phyloP scores from a whole-genome alignment of 176 grass and related monocot genomes.

The Cocos nucifera region DNA sequence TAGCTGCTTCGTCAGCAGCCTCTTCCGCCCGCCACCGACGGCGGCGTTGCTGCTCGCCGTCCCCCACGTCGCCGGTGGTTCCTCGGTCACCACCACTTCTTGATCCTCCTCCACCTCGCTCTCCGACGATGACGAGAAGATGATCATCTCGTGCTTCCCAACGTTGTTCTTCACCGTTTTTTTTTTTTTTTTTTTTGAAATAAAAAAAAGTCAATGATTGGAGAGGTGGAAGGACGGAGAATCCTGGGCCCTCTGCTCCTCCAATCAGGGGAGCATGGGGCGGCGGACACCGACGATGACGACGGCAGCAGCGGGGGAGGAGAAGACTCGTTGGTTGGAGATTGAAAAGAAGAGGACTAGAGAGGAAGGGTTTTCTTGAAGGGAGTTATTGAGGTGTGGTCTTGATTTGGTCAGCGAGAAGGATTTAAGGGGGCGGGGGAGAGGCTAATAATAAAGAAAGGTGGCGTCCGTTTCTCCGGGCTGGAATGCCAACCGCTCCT shows the following conservation, averaged over 20 bases:
- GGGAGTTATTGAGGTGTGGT: background rate
- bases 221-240: no score
- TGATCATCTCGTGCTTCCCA: background rate
- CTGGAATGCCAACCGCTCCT: constrained; percentile 13
- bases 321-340: constrained; percentile 1
- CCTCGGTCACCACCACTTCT: background rate
- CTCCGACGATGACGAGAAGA: background rate
- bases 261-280: no score
- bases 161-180: background rate
- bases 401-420: background rate
- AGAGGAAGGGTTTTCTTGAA: constrained; percentile 3
- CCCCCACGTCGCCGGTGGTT: background rate
- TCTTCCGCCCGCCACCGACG: background rate
- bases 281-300: no score
- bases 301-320: background rate
- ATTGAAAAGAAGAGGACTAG: background rate
- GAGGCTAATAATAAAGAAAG: background rate
- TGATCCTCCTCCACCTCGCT: background rate
- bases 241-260: no score
- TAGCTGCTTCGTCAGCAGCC: constrained; percentile 13
- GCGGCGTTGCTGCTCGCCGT: background rate
- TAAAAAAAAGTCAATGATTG: background rate
- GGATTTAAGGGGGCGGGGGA: background rate
- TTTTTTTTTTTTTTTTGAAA: background rate
- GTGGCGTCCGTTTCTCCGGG: background rate